Conservation (phyloP, 805 yeast genomes). For the Yamadazyma scolyti region DNA sequence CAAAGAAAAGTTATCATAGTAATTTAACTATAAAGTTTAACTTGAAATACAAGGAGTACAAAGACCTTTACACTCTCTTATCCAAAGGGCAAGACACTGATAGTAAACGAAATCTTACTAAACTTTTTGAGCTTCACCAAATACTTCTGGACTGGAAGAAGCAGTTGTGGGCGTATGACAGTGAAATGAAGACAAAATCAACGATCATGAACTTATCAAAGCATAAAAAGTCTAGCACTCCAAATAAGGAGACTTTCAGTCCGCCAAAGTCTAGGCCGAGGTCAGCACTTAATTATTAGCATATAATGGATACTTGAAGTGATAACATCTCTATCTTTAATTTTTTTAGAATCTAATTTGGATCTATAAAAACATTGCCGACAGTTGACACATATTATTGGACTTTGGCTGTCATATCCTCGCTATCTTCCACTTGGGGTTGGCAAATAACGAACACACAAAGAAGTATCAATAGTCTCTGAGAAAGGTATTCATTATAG, state of each 20-base stretch:
- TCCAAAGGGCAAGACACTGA: constrained; percentile 3
- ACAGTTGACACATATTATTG: no score
- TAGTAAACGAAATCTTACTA: constrained; percentile 26
- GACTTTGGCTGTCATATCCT: no score
- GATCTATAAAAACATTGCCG: no score
- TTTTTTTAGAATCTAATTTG: no score
- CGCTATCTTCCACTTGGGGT: no score
- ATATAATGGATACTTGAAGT: no score
- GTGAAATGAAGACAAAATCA: constrained; percentile 27
- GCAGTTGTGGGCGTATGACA: constrained; percentile 47
- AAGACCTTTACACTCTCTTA: constrained; percentile 35
- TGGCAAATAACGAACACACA: no score
- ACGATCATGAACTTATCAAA: constrained; percentile 35
- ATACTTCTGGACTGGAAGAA: constrained; percentile 53
- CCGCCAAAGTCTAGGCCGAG: neutral
- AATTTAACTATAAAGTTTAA: constrained; percentile 47
- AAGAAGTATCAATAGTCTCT: no score
- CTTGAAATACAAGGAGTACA: constrained; percentile 47
- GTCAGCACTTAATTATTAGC: no score
- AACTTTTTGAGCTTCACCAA: constrained; percentile 48
- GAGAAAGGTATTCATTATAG: no score
- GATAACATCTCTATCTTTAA: no score
- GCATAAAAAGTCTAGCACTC: constrained; percentile 28
- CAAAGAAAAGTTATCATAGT: constrained; percentile 32
- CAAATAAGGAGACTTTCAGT: no score